Evolutionary conservation across 257 asterid genomes (phyloP).

Genomic region (Verbena officinalis): DNA sequence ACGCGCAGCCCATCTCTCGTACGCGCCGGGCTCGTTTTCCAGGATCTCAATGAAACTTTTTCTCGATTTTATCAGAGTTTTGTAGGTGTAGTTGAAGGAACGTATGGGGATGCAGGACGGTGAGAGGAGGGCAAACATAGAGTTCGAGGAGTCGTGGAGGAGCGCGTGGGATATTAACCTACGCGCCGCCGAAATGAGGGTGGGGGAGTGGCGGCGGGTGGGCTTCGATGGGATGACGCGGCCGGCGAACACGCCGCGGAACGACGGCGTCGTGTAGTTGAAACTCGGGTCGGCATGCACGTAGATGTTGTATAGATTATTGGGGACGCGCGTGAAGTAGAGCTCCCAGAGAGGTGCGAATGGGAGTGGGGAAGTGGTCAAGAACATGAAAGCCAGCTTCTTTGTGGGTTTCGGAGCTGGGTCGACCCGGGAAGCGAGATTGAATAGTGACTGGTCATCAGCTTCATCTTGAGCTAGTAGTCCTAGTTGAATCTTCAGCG

Average conservation of each 20-base stretch:
- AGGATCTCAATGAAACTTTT: constrained; percentile 70
- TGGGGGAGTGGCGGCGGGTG: constrained; percentile 69
- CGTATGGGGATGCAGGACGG: constrained; percentile 67
- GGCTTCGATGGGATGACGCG: constrained; percentile 59
- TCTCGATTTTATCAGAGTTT: constrained; percentile 34
- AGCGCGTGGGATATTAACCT: constrained; percentile 67
- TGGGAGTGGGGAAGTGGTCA: constrained; percentile 69
- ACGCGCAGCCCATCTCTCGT: constrained; percentile 80
- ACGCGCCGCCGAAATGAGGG: constrained; percentile 71
- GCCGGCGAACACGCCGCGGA: constrained; percentile 56
- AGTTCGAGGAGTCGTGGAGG: constrained; percentile 58
- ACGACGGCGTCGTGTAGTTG: constrained; percentile 41
- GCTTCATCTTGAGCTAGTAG: constrained; percentile 30
- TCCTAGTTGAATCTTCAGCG: neutral
- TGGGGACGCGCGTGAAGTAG: constrained; percentile 56
- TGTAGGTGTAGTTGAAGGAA: constrained; percentile 55
- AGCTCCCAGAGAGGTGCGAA: constrained; percentile 75
- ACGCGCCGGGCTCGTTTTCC: constrained; percentile 62
- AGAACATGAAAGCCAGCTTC: constrained; percentile 81
- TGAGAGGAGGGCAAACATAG: constrained; percentile 71
- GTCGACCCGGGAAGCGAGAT: constrained; percentile 49
- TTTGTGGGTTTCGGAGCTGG: constrained; percentile 42
- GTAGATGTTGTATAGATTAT: constrained; percentile 54
- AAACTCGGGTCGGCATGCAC: constrained; percentile 61
- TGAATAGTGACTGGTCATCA: constrained; percentile 37